These are phyloP conservation scores for Cyanodermella asteris DNA, from an alignment of 2,329 filamentous ascomycete genomes.

Conservation along the genomic window DNA sequence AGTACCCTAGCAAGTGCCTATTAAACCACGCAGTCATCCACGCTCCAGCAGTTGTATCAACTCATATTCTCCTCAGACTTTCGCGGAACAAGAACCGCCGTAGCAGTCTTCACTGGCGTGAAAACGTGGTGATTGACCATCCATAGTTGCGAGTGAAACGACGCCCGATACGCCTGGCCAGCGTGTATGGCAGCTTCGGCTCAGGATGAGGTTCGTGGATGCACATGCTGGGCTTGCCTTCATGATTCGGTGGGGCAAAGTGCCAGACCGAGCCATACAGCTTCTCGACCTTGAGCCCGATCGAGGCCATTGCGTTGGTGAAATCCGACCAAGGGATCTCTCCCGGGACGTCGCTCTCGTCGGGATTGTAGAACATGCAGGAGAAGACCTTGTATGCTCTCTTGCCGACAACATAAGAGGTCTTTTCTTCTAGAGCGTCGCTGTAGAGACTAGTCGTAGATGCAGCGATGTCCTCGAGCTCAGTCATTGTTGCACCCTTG, in stretches of 20 bases:
- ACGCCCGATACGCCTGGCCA: conserved; percentile 26
- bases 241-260: conserved; percentile 24
- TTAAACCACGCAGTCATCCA: no score
- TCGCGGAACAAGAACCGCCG: no score
- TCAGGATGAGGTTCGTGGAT: conserved; percentile 39
- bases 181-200: conserved; percentile 27
- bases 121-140: conserved; percentile 28
- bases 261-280: conserved; percentile 41
- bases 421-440: no score
- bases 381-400: conserved; percentile 22
- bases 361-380: conserved; percentile 19
- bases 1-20: no score
- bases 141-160: conserved; percentile 29
- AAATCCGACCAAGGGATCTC: conserved; percentile 33
- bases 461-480: not conserved
- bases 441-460: no score
- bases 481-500: conserved; percentile 5
- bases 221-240: conserved; percentile 29
- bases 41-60: no score
- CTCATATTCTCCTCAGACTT: no score
- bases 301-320: conserved; percentile 26
- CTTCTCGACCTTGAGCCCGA: conserved; percentile 32
- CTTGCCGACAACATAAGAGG: conserved; percentile 16
- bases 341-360: conserved; percentile 17
- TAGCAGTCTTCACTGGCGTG: no score